These are phyloP conservation scores for Kalmanozyma brasiliensis DNA, from an alignment of 1,284 basidiomycete genomes.

Conservation along the genomic window DNA sequence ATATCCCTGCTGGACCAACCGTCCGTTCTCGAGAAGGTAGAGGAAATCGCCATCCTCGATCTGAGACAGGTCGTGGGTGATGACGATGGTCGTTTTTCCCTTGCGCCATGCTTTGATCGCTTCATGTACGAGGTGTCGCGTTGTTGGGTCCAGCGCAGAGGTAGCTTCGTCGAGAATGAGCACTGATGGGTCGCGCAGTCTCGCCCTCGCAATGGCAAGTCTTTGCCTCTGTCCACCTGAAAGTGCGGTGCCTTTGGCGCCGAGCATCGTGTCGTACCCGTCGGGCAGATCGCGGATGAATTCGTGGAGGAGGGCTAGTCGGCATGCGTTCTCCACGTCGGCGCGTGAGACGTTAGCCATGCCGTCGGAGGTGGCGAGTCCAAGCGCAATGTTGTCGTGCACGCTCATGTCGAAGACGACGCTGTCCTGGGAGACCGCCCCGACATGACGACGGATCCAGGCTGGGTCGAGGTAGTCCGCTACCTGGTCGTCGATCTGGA, in stretches of 20 bases:
- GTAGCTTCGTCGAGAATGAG: conserved; percentile 96
- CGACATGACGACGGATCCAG: conserved; percentile 80
- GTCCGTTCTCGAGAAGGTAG: conserved; percentile 86
- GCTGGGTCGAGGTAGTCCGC: conserved; percentile 76
- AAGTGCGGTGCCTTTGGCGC: conserved; percentile 78
- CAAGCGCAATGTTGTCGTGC: conserved; percentile 89
- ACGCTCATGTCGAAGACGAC: conserved; percentile 84
- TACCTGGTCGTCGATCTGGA: conserved; percentile 85
- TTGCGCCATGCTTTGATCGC: conserved; percentile 84
- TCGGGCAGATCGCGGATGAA: conserved; percentile 84
- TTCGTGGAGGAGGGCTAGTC: conserved; percentile 86
- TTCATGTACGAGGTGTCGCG: conserved; percentile 86
- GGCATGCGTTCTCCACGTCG: conserved; percentile 81
- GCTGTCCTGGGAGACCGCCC: conserved; percentile 79
- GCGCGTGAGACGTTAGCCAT: too few species aligned
- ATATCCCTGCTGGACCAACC: conserved; percentile 88
- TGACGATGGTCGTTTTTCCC: conserved; percentile 91
- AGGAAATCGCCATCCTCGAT: conserved; percentile 84
- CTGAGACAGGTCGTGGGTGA: conserved; percentile 93
- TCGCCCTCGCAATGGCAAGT: conserved; percentile 87
- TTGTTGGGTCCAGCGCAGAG: conserved; percentile 89
- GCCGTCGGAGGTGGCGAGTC: too few species aligned
- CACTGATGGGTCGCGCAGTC: conserved; percentile 85
- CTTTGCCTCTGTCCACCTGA: conserved; percentile 95
- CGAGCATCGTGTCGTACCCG: conserved; percentile 84